Evolutionary conservation across 1,284 basidiomycete species (phyloP).

Genomic region (Tilletia walkeri): DNA sequence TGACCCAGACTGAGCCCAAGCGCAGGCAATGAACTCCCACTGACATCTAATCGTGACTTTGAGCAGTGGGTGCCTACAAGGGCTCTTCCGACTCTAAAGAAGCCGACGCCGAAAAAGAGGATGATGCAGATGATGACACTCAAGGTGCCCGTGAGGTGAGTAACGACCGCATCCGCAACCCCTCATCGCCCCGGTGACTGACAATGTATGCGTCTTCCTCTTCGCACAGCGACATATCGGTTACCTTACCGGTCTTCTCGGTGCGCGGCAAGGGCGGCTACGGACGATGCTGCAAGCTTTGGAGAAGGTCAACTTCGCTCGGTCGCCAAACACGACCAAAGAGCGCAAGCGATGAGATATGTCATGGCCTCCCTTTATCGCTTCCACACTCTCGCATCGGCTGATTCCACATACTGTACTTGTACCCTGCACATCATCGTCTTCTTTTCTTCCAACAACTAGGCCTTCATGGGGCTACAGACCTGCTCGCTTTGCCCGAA

Average conservation of each 20-base stretch:
- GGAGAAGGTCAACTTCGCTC: conserved; percentile 16
- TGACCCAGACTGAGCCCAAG: not conserved
- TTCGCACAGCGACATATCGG: conserved; percentile 2
- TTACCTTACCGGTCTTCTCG: conserved; percentile 2
- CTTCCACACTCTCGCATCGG: not conserved
- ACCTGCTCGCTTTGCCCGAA: too few relatives aligned
- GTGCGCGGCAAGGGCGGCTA: not conserved
- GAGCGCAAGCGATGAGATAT: conserved; percentile 11
- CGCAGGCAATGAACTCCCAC: too few relatives aligned
- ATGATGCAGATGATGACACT: not conserved
- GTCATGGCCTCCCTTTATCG: too few relatives aligned
- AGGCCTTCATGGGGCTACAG: not conserved
- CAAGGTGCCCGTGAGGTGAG: not conserved
- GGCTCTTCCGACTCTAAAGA: not conserved
- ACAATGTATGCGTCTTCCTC: not conserved
- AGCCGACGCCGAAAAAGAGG: not conserved
- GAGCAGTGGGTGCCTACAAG: not conserved
- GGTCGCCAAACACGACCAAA: conserved; percentile 2
- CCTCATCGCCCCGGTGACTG: not conserved
- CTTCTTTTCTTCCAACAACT: not conserved
- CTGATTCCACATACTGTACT: not conserved
- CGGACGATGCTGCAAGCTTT: not conserved
- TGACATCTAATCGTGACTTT: not conserved
- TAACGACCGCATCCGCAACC: not conserved
- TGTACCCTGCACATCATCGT: not conserved